Conservation (phyloP, 441 rosid genomes). For the Arabidopsis lyrata region DNA sequence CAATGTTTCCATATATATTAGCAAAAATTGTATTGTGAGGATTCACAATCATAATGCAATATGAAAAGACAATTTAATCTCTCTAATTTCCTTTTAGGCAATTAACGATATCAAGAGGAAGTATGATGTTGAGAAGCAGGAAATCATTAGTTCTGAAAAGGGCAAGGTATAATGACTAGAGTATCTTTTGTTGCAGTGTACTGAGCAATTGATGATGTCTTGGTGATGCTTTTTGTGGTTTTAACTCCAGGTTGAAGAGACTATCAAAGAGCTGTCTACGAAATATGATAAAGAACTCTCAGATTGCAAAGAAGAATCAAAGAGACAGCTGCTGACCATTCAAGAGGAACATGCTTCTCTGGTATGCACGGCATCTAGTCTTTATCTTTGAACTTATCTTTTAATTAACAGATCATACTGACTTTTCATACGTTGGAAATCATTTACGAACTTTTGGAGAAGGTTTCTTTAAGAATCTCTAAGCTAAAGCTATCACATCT, state of each 20-base stretch:
- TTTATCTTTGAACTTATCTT: too few relatives aligned
- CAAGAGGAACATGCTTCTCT: conserved; percentile 72
- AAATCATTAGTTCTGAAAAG: conserved; percentile 5
- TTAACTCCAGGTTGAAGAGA: conserved; percentile 60
- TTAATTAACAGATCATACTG: too few relatives aligned
- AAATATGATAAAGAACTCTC: conserved; percentile 58
- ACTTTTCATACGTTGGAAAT: background rate
- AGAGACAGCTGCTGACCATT: conserved; percentile 50
- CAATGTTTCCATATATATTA: too few relatives aligned
- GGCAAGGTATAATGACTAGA: conserved; percentile 2
- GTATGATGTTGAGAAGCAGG: conserved; percentile 63
- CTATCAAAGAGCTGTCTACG: conserved; percentile 53
- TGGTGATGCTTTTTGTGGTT: conserved; percentile 17
- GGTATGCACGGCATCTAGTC: conserved; percentile 45
- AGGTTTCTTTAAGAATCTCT: too few relatives aligned
- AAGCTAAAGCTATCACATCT: too few relatives aligned
- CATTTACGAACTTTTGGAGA: background rate
- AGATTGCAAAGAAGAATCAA: conserved; percentile 64
- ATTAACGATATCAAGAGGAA: conserved; percentile 82
- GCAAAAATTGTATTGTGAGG: too few relatives aligned
- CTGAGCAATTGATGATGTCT: conserved; percentile 25
- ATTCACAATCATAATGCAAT: too few relatives aligned
- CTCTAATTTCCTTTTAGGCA: conserved; percentile 53
- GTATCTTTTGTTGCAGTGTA: background rate
- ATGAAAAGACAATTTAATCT: too few relatives aligned